Evolutionary conservation across 192 early-diverging fungal genomes (phyloP).

Genomic region (Mortierella antarctica): DNA sequence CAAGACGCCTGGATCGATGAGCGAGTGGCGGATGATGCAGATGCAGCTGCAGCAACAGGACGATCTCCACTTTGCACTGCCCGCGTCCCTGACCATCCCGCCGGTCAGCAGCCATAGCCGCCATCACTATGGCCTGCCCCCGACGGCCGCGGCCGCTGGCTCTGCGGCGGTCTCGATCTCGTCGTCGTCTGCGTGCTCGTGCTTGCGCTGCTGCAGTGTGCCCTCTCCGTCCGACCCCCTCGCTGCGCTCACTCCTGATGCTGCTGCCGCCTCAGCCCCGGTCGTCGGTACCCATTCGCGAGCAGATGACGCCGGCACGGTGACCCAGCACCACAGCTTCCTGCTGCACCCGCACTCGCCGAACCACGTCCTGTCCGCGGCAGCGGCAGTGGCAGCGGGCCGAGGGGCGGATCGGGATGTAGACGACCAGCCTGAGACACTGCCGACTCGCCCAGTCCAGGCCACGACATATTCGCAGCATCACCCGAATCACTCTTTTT

Average conservation of each 20-base stretch:
- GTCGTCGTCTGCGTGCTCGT: too few species aligned
- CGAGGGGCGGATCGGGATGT: not conserved
- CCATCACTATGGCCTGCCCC: too few species aligned
- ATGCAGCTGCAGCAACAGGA: slow-evolving; percentile 48
- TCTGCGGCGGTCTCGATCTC: too few species aligned
- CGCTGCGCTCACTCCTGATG: too few species aligned
- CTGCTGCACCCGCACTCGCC: not conserved
- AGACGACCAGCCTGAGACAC: too few species aligned
- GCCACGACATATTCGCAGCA: too few species aligned
- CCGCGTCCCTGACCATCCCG: not conserved
- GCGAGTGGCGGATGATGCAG: slow-evolving; percentile 48
- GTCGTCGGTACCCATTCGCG: not conserved
- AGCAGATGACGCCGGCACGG: not conserved
- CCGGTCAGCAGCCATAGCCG: too few species aligned
- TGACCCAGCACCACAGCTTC: slow-evolving; percentile 3
- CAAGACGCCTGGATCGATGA: slow-evolving; percentile 25
- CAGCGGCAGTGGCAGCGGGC: not conserved
- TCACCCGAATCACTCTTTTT: too few species aligned
- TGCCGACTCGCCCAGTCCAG: too few species aligned
- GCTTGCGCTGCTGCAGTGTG: too few species aligned
- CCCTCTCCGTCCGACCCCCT: too few species aligned
- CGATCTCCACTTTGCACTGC: slow-evolving; percentile 23
- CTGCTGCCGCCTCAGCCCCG: not conserved
- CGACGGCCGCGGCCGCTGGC: too few species aligned
- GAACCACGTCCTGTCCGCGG: not conserved